Percentiles rank a stretch among this genome's conserved stretches.
Evolutionary conservation across 2,329 filamentous ascomycete genomes (phyloP).

Genomic region (Lojkania enalia): DNA sequence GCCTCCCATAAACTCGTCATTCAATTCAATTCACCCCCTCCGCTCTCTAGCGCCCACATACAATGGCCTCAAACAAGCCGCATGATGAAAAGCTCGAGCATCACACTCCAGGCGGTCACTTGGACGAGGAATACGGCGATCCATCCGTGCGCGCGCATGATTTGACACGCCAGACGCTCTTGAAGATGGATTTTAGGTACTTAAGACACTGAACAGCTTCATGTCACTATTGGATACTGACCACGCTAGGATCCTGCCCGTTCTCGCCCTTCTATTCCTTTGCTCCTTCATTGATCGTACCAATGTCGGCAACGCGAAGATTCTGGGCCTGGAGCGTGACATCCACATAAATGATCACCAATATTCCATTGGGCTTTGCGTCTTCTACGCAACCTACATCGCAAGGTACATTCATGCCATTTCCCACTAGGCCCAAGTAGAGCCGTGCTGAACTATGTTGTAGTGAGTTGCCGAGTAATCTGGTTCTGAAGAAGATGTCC

Average conservation of each 20-base stretch:
- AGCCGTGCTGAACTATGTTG: too few relatives aligned
- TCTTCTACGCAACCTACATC: constrained; percentile 69
- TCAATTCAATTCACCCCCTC: neutral
- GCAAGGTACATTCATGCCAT: constrained; percentile 50
- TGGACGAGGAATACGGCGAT: constrained; percentile 22
- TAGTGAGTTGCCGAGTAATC: constrained; percentile 66
- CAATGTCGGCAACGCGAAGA: constrained; percentile 73
- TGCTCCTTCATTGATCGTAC: constrained; percentile 69
- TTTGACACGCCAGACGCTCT: constrained; percentile 46
- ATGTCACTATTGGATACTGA: too few relatives aligned
- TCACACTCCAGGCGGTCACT: neutral
- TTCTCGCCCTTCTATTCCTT: constrained; percentile 66
- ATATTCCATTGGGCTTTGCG: constrained; percentile 66
- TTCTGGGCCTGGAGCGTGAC: constrained; percentile 64
- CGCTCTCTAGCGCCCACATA: neutral
- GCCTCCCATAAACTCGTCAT: too few relatives aligned
- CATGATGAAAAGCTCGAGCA: constrained; percentile 31
- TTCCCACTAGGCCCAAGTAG: neutral
- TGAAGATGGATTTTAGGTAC: constrained; percentile 59
- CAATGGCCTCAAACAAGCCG: constrained; percentile 20
- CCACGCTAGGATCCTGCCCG: constrained; percentile 64
- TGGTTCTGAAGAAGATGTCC: constrained; percentile 64
- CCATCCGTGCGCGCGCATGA: constrained; percentile 10
- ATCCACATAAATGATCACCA: constrained; percentile 60
- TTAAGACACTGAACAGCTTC: too few relatives aligned